These are phyloP conservation scores for Biscogniauxia marginata DNA, from an alignment of 2,329 filamentous ascomycete genomes.

Conservation along the genomic window DNA sequence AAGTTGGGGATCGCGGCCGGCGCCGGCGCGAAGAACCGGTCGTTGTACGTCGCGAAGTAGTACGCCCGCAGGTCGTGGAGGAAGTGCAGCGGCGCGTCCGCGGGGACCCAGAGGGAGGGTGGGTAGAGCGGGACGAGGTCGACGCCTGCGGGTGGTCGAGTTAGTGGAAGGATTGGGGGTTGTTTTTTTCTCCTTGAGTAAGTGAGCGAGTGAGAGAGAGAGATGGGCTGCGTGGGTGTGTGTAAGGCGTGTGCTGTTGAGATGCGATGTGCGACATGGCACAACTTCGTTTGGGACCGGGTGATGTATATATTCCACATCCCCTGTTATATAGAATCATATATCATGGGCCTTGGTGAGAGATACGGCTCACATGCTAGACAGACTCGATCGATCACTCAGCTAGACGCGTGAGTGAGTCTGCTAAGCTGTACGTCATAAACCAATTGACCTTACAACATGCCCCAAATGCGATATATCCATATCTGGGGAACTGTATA, in stretches of 20 bases:
- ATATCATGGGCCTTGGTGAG: no score
- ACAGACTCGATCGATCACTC: no score
- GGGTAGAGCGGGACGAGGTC: constrained; percentile 57
- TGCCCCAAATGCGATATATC: no score
- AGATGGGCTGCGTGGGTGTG: background rate
- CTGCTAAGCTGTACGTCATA: no score
- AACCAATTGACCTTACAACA: background rate
- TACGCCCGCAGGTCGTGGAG: constrained; percentile 44
- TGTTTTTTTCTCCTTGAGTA: background rate
- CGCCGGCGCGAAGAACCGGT: constrained; percentile 49
- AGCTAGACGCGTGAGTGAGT: no score
- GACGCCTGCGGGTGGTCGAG: constrained; percentile 40
- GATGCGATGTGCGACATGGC: no score
- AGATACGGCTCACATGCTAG: no score
- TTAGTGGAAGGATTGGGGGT: background rate
- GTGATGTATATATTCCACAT: no score
- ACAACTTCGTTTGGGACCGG: no score
- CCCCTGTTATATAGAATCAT: no score
- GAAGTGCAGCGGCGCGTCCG: constrained; percentile 46
- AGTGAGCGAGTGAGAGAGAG: constrained; percentile 5
- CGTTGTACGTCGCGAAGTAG: constrained; percentile 49
- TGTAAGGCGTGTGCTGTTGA: no score
- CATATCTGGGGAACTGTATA: no score
- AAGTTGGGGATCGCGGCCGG: constrained; percentile 41
- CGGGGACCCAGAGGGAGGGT: constrained; percentile 39